These are phyloP conservation scores for Microcos paniculata DNA, from an alignment of 345 rosid species.

Conservation along the genomic window DNA sequence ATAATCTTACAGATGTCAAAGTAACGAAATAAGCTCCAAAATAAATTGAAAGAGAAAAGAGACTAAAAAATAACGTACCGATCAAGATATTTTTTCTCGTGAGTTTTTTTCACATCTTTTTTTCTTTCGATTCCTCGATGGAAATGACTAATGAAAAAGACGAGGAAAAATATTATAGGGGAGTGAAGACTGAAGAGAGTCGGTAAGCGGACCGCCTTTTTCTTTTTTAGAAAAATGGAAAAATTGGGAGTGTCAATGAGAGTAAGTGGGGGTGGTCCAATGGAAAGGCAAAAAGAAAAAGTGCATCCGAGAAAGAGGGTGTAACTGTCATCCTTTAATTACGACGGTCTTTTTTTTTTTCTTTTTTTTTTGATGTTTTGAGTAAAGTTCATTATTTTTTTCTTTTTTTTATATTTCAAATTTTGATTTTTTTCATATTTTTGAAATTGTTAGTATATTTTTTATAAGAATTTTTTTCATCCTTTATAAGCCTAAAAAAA, in stretches of 20 bases:
- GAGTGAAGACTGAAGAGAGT: constrained; percentile 6
- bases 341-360: too few relatives aligned
- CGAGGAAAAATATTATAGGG: background rate
- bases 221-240: background rate
- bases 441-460: too few relatives aligned
- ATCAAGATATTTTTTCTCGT: constrained; percentile 1
- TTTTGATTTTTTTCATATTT: too few relatives aligned
- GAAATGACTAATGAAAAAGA: background rate
- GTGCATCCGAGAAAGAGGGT: too few relatives aligned
- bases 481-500: too few relatives aligned
- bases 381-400: too few relatives aligned
- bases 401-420: too few relatives aligned
- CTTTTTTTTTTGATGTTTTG: too few relatives aligned
- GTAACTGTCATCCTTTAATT: too few relatives aligned
- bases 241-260: background rate
- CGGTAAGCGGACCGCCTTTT: background rate
- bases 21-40: background rate
- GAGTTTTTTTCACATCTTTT: too few relatives aligned
- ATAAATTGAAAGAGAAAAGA: background rate
- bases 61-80: constrained; percentile 11
- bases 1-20: constrained; percentile 27
- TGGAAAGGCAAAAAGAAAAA: too few relatives aligned
- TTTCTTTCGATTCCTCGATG: background rate
- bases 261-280: constrained; percentile 29
- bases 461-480: too few relatives aligned